Evolutionary conservation across 2,329 filamentous ascomycete genomes (phyloP), one percentile per base, ranked within the genome.

Genomic region (Ophiostoma novo-ulmi): DNA sequence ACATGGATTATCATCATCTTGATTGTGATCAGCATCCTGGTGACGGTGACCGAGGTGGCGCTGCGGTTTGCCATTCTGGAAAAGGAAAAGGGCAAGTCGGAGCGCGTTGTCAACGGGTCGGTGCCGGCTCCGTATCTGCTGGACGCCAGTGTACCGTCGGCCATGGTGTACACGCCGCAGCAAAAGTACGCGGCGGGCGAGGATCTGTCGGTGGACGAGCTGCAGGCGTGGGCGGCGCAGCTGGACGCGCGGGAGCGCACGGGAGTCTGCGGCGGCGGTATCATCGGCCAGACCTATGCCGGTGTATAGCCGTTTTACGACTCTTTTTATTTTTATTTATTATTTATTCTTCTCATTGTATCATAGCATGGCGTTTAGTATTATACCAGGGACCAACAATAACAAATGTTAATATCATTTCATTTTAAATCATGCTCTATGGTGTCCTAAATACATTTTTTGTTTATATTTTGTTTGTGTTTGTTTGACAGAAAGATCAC

Each of bases 1-100:
- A 99, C 95, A 0, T 98, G 94, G 94, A 98, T 99, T 79, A 91
- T 98, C 79, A 99, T 99, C 76, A 85, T 97, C 65, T 86, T 99
- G 65, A 99, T 99, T 77, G 80, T 96, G 66, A 83, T 98, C 75
- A 94, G 91, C 77, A 98, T 99, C 76, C 83, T 93, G 69, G 93
- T 99, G 69, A 98, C 95, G 1, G 91, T 92, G 68, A 89, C 91
- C 3, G 95, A 99, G 81, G 94, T 98, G 10, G 88, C 91, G 70
- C 82, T 99, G 68, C 87, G 95, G 7, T 98, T 98, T 77, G 89
- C 85, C 38, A 91, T 97, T 70, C 81, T 97, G 73, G 79, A 80
- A 26, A 81, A 79, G 73, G 79, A 80, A 35, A 81, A 79, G 74
- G 79, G 80, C 64, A 82, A 81, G 73, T 77, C 77, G 67, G 77